A percentile compares a stretch with the other conserved stretches of the same genome.
These are phyloP conservation scores for Lyophyllum semitale DNA, from an alignment of 768 basidiomycete species.

Conservation along the genomic window DNA sequence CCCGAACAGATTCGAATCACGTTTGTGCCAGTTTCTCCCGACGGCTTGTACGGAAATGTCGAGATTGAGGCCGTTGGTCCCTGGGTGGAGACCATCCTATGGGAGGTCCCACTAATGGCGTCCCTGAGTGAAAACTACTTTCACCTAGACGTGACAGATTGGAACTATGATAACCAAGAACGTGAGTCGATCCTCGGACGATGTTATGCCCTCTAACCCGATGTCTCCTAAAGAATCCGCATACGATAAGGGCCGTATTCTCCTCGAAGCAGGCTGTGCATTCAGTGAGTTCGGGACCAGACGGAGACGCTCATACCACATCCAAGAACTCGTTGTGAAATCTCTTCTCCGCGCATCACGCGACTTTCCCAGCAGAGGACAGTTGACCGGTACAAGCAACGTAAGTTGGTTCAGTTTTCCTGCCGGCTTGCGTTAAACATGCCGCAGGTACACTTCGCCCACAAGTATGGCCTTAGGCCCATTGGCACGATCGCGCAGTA, in stretches of 20 bases:
- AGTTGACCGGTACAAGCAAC: constrained; percentile 86
- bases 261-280: constrained; percentile 64
- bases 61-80: constrained; percentile 73
- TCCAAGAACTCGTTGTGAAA: constrained; percentile 78
- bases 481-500: constrained; percentile 89
- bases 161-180: constrained; percentile 82
- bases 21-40: constrained; percentile 60
- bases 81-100: constrained; percentile 87
- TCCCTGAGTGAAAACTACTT: constrained; percentile 91
- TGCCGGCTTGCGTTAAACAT: constrained; percentile 6
- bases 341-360: constrained; percentile 67
- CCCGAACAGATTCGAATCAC: constrained; percentile 69
- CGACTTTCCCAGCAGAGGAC: constrained; percentile 50
- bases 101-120: constrained; percentile 97
- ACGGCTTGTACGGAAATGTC: constrained; percentile 56
- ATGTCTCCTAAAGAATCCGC: constrained; percentile 56
- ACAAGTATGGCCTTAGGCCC: constrained; percentile 62
- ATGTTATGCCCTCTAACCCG: neutral
- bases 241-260: constrained; percentile 64
- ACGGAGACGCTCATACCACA: constrained; percentile 68
- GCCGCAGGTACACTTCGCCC: constrained; percentile 79
- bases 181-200: constrained; percentile 41
- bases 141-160: constrained; percentile 69
- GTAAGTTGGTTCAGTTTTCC: constrained; percentile 41
- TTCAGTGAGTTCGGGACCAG: constrained; percentile 91